Percentiles rank a stretch among this genome's conserved stretches.
Conservation (phyloP, 768 basidiomycete genomes). For the Terana coerulea region DNA sequence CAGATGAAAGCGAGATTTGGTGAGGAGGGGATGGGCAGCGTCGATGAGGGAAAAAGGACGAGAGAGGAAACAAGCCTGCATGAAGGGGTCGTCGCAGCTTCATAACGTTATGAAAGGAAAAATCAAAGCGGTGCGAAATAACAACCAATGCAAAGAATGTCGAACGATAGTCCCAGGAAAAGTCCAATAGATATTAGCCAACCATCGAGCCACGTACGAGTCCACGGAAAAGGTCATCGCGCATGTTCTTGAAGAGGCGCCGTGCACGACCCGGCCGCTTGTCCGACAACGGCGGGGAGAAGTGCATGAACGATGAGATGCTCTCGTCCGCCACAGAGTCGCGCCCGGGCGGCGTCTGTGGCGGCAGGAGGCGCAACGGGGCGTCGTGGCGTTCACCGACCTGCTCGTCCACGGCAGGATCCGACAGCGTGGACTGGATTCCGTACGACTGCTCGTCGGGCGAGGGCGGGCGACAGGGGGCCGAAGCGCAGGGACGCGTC, state of each 20-base stretch:
- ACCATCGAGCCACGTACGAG: background rate
- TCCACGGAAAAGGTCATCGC: background rate
- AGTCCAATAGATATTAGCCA: background rate
- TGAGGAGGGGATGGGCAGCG: background rate
- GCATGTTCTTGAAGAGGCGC: background rate
- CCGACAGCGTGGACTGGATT: background rate
- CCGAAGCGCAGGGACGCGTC: background rate
- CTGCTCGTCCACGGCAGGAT: background rate
- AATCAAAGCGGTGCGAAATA: background rate
- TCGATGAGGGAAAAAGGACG: background rate
- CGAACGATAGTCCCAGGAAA: no score
- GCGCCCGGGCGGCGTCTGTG: background rate
- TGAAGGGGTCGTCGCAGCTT: background rate
- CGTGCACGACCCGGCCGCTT: background rate
- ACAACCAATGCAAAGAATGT: no score
- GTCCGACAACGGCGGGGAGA: slow-evolving; percentile 7
- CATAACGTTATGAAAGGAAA: background rate
- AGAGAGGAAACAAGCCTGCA: background rate
- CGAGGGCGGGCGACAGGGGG: background rate
- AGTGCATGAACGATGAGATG: slow-evolving; percentile 6
- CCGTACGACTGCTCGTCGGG: background rate
- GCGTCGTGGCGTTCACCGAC: no score
- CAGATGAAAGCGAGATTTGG: background rate
- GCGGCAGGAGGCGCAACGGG: no score
- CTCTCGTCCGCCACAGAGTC: background rate